phyloP scores from a whole-genome alignment of 1,284 basidiomycete species.

The Coniophora puteana region DNA sequence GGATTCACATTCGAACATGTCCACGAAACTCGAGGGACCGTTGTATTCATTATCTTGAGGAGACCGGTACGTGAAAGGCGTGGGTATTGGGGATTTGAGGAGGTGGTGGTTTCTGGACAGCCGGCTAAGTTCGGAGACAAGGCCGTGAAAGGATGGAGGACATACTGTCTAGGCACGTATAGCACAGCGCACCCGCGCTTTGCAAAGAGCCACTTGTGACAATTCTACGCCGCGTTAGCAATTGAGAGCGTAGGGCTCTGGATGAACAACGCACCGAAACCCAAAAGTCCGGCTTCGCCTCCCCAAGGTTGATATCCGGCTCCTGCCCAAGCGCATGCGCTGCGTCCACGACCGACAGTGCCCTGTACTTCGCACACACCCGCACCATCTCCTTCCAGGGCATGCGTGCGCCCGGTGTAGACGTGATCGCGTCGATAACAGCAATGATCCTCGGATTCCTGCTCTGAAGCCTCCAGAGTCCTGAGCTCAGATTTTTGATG shows the following conservation, averaged over 20 bases:
- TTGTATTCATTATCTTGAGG: constrained; percentile 29
- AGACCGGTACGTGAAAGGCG: constrained; percentile 56
- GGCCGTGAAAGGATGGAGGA: neutral
- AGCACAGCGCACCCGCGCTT: constrained; percentile 73
- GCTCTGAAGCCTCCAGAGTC: constrained; percentile 24
- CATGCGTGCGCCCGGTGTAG: constrained; percentile 66
- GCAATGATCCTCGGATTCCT: constrained; percentile 60
- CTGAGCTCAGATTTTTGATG: constrained; percentile 23
- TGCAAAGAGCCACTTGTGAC: constrained; percentile 81
- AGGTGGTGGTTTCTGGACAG: constrained; percentile 75
- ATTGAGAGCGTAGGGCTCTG: neutral
- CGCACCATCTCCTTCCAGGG: constrained; percentile 80
- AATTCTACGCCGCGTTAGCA: constrained; percentile 67
- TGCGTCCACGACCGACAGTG: constrained; percentile 75
- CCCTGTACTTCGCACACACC: constrained; percentile 65
- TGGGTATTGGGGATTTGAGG: constrained; percentile 75
- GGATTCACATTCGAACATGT: constrained; percentile 56
- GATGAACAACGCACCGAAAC: constrained; percentile 55
- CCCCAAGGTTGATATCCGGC: constrained; percentile 54
- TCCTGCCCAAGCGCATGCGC: constrained; percentile 82
- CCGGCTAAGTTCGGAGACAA: neutral
- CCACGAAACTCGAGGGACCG: constrained; percentile 43
- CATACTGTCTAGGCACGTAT: constrained; percentile 65
- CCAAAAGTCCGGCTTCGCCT: constrained; percentile 74
- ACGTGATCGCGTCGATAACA: constrained; percentile 72